These are phyloP conservation scores for Entophlyctis helioformis DNA, from an alignment of 192 early-diverging fungal genomes.

Conservation along the genomic window DNA sequence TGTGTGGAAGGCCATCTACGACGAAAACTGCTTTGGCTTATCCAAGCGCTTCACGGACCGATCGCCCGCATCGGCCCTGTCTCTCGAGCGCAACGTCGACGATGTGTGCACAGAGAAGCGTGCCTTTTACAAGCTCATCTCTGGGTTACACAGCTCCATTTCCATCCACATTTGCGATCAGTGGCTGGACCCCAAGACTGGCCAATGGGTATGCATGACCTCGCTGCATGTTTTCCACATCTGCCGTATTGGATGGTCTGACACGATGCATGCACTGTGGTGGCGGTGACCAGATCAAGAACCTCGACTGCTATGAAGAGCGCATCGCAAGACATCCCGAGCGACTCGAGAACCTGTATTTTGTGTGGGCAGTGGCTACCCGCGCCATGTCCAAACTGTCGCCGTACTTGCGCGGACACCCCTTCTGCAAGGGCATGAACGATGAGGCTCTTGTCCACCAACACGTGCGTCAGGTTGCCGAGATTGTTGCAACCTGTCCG, in stretches of 20 bases:
- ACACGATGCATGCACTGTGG: no score
- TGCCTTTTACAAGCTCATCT: not conserved
- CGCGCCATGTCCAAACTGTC: constrained; percentile 75
- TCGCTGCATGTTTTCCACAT: no score
- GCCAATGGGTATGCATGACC: constrained; percentile 67
- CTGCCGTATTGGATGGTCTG: no score
- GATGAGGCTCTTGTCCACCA: constrained; percentile 3
- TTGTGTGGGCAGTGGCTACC: constrained; percentile 77
- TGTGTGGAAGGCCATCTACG: constrained; percentile 95
- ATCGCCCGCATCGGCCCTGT: not conserved
- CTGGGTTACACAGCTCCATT: constrained; percentile 87
- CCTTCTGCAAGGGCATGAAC: constrained; percentile 55
- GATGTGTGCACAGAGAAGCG: no score
- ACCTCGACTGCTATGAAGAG: constrained; percentile 80
- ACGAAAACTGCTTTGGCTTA: constrained; percentile 92
- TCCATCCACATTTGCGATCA: constrained; percentile 96
- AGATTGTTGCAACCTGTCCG: constrained; percentile 49
- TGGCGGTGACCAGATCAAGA: constrained; percentile 5
- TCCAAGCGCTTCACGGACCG: constrained; percentile 1
- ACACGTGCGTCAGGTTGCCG: constrained; percentile 26
- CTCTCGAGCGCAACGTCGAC: not conserved
- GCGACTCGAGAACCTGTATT: constrained; percentile 91
- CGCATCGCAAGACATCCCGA: constrained; percentile 85
- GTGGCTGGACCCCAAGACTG: constrained; percentile 77
- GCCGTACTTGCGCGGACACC: constrained; percentile 60